These are phyloP conservation scores for Myxozyma monticola DNA, from an alignment of 805 yeast genomes.

Conservation along the genomic window DNA sequence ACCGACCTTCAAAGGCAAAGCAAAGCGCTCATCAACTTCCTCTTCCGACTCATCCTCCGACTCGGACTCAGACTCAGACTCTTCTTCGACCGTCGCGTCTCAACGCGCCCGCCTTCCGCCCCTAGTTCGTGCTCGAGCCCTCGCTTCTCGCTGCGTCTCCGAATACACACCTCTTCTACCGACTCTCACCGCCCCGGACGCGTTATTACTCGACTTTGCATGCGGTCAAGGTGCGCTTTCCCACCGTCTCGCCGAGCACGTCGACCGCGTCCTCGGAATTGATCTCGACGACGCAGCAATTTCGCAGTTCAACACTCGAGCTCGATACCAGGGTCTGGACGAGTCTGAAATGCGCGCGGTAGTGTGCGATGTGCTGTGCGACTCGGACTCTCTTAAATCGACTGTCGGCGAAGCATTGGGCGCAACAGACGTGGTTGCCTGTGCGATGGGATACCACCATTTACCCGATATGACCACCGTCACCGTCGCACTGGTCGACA, in stretches of 20 bases:
- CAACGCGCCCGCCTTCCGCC: too few species aligned
- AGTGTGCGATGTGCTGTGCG: slow-evolving; percentile 6
- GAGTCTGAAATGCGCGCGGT: slow-evolving; percentile 14
- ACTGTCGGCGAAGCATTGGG: not conserved
- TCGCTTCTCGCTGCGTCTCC: slow-evolving; percentile 9
- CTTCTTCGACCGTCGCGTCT: too few species aligned
- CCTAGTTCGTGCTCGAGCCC: slow-evolving; percentile 1
- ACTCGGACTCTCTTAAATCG: not conserved
- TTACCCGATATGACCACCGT: slow-evolving; percentile 8
- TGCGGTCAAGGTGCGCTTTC: slow-evolving; percentile 28
- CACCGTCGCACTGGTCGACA: not conserved
- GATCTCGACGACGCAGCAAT: slow-evolving; percentile 13
- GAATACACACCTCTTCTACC: not conserved
- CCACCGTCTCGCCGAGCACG: slow-evolving; percentile 14
- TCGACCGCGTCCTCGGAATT: slow-evolving; percentile 15
- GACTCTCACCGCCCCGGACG: not conserved
- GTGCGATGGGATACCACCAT: slow-evolving; percentile 25
- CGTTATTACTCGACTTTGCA: slow-evolving; percentile 20
- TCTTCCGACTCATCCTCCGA: slow-evolving; percentile 1
- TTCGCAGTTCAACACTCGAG: slow-evolving; percentile 10
- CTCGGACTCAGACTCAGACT: slow-evolving; percentile 1
- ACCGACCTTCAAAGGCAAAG: too few species aligned
- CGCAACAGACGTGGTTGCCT: slow-evolving; percentile 15
- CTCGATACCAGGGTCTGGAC: slow-evolving; percentile 21
- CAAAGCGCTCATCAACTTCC: too few species aligned